Conservation (phyloP, 78 protist genomes). For the Dictyostelium capitatum region DNA sequence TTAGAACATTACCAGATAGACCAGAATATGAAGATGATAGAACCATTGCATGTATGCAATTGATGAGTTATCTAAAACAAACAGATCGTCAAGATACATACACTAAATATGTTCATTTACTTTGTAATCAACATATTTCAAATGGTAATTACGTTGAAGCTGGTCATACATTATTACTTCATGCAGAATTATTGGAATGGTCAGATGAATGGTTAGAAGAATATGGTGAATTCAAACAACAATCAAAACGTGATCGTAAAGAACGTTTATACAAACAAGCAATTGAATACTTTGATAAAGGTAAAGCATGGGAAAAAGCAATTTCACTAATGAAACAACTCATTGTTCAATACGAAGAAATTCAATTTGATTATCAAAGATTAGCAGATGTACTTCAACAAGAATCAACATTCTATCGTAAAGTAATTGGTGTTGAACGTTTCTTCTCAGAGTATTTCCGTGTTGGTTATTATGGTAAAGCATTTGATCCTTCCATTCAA, state of each 20-base stretch:
- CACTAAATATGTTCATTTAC: constrained; percentile 79
- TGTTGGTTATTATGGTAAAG: constrained; percentile 88
- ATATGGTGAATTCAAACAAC: constrained; percentile 6
- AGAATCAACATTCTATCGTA: constrained; percentile 73
- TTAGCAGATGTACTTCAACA: constrained; percentile 70
- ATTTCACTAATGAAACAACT: constrained; percentile 48
- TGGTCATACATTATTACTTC: constrained; percentile 77
- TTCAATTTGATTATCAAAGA: constrained; percentile 70
- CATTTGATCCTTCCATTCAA: constrained; percentile 76
- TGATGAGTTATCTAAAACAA: constrained; percentile 81
- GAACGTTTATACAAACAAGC: constrained; percentile 51
- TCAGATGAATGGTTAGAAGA: constrained; percentile 26
- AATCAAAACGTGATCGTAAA: constrained; percentile 53
- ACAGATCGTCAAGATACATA: constrained; percentile 87
- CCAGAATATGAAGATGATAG: constrained; percentile 83
- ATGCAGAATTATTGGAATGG: constrained; percentile 83
- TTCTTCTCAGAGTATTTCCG: constrained; percentile 88
- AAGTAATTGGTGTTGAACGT: constrained; percentile 78
- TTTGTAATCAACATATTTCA: constrained; percentile 81
- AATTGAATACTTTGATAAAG: constrained; percentile 85
- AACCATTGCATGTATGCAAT: constrained; percentile 76
- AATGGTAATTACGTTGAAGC: constrained; percentile 82
- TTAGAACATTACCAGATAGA: constrained; percentile 80
- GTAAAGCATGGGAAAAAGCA: constrained; percentile 89
- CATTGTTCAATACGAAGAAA: constrained; percentile 62